phyloP scores from a whole-genome alignment of 345 rosid genomes.

The Arabidopsis arenosa region DNA sequence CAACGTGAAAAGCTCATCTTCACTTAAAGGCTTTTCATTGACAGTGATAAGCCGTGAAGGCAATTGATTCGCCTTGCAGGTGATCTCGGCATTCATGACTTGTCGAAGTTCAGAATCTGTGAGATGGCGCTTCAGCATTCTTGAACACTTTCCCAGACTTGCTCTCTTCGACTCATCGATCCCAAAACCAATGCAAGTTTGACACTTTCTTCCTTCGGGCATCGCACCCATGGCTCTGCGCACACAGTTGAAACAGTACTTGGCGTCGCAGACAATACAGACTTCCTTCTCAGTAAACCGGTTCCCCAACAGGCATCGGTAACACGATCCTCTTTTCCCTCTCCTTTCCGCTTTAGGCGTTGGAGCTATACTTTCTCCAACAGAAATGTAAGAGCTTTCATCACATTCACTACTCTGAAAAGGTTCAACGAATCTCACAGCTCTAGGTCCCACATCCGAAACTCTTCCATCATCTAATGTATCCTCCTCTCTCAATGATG shows the following conservation, averaged over 20 bases:
- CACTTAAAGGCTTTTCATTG: slow-evolving; percentile 57
- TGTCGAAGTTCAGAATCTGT: slow-evolving; percentile 56
- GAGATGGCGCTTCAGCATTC: slow-evolving; percentile 63
- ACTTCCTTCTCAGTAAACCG: slow-evolving; percentile 71
- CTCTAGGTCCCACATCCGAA: slow-evolving; percentile 40
- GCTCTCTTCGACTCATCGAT: slow-evolving; percentile 66
- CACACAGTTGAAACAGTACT: slow-evolving; percentile 72
- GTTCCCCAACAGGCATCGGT: slow-evolving; percentile 70
- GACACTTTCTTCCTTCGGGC: slow-evolving; percentile 95
- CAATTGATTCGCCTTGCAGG: slow-evolving; percentile 68
- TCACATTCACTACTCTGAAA: slow-evolving; percentile 44
- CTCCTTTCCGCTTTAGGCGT: slow-evolving; percentile 57
- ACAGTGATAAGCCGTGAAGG: slow-evolving; percentile 69
- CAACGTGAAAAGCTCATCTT: slow-evolving; percentile 55
- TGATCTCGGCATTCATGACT: slow-evolving; percentile 64
- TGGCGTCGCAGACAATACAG: slow-evolving; percentile 88
- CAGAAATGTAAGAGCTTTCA: slow-evolving; percentile 51
- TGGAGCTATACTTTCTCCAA: slow-evolving; percentile 44
- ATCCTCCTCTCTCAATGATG: slow-evolving; percentile 14
- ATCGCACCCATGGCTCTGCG: slow-evolving; percentile 85
- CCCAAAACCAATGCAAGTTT: slow-evolving; percentile 68
- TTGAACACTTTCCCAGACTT: slow-evolving; percentile 65
- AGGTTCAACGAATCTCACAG: slow-evolving; percentile 66
- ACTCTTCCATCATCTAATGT: slow-evolving; percentile 17
- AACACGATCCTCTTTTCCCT: slow-evolving; percentile 79